Conservation (phyloP, 2,329 filamentous ascomycete species). For the Penicillium sp. region DNA sequence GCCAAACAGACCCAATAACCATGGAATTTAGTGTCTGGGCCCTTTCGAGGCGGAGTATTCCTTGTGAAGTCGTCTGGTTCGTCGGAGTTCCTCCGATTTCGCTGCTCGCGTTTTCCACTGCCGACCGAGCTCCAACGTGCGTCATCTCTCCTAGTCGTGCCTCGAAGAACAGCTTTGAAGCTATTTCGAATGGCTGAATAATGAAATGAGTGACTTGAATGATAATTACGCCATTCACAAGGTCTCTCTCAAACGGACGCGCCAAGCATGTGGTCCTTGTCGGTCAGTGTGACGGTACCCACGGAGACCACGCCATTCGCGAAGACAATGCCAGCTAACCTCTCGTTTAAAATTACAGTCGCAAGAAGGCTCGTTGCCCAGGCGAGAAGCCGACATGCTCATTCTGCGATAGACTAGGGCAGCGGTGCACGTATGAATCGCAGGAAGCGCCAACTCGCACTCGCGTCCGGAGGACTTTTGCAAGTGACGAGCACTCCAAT, state of each 20-base stretch:
- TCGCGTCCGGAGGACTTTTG: neutral
- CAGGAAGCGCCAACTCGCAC: constrained; percentile 7
- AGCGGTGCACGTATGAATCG: constrained; percentile 23
- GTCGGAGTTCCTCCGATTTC: constrained; percentile 1
- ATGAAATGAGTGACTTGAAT: constrained; percentile 19
- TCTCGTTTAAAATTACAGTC: constrained; percentile 8
- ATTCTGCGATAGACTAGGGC: constrained; percentile 25
- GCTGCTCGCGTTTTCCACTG: neutral
- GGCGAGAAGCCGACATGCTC: constrained; percentile 31
- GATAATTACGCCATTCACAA: constrained; percentile 30
- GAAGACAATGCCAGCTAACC: neutral
- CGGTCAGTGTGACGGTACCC: constrained; percentile 9
- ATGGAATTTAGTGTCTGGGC: neutral
- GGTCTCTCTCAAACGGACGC: constrained; percentile 28
- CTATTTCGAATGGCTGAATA: neutral
- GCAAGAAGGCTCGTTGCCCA: constrained; percentile 31
- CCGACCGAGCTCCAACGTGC: neutral
- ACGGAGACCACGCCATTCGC: neutral
- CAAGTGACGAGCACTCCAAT: neutral
- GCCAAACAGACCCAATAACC: neutral
- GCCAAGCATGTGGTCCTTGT: constrained; percentile 30
- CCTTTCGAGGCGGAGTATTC: neutral
- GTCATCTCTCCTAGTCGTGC: neutral
- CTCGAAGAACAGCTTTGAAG: neutral
- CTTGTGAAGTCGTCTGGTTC: neutral